These are phyloP conservation scores for Soucietia sequanensis DNA, from an alignment of 805 yeast species.

Conservation along the genomic window DNA sequence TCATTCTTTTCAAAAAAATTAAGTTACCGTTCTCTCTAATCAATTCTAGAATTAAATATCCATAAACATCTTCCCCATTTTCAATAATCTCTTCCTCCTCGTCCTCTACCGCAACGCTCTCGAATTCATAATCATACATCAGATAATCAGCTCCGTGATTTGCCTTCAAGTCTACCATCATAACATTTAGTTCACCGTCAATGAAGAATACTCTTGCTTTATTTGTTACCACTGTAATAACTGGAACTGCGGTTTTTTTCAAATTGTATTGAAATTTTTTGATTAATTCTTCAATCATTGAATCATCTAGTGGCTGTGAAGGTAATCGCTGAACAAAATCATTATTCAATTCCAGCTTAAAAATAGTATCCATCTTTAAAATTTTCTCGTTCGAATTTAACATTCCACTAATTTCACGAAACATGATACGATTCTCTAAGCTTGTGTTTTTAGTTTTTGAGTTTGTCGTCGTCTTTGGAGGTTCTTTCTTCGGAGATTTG, in stretches of 20 bases:
- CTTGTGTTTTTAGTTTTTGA: background rate
- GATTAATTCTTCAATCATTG: conserved; percentile 32
- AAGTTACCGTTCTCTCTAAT: conserved; percentile 53
- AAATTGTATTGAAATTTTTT: conserved; percentile 18
- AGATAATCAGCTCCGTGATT: conserved; percentile 53
- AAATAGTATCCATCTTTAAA: conserved; percentile 36
- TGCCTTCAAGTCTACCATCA: conserved; percentile 41
- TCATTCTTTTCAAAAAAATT: conserved; percentile 46
- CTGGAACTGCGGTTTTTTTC: conserved; percentile 22
- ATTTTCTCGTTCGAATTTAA: conserved; percentile 36
- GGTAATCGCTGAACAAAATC: conserved; percentile 16
- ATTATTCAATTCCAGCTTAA: conserved; percentile 35
- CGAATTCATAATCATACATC: conserved; percentile 80
- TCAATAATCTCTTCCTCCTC: conserved; percentile 13
- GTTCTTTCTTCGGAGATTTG: no score
- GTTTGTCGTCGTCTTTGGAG: conserved; percentile 1
- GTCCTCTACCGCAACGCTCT: conserved; percentile 25
- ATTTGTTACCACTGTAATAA: conserved; percentile 39
- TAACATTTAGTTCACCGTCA: conserved; percentile 31
- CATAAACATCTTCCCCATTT: conserved; percentile 48
- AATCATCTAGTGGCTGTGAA: conserved; percentile 25
- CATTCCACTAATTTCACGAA: conserved; percentile 33
- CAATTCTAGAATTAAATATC: conserved; percentile 65
- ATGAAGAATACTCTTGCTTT: conserved; percentile 41
- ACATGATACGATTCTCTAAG: conserved; percentile 15